Evolutionary conservation across 176 grass and related monocot genomes (phyloP), one percentile per base, ranked within the genome.

Genomic region (Puccinellia tenuiflora): DNA sequence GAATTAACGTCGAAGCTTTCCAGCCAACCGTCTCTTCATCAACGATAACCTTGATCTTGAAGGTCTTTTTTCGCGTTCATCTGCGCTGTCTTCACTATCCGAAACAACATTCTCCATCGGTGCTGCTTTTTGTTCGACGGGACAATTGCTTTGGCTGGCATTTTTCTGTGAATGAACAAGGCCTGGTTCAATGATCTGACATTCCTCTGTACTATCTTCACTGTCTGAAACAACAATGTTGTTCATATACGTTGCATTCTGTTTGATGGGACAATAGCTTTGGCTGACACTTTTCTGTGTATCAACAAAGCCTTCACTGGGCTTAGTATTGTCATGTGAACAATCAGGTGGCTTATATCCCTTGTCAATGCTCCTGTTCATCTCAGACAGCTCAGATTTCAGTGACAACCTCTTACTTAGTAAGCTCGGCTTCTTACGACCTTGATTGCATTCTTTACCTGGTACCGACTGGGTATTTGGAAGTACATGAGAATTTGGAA

Each of bases 41-140:
- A 83, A 80, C 34, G 83, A 86, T 10, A 86, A 45, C 85, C 90
- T 96, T 85, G 90, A 92, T 84, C 77, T 92, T 66, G 82, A 79
- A 83, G 86, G 90, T 57, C 13, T 86, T 54, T 84, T 89, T 55
- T 84, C 76, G 15, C 50, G 8, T 79, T 97, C 92, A 0, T 94
- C 90, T 26, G 79, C 88, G 5, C 92, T 97, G 38, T 91, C 95
- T 83, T 97, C 95, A n/a, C 95, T 94, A 48, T 94, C 95, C 73
- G 86, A 91, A 88, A 97, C 86, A 29, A 86, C 17, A 0, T 56
- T 91, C 53, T 93, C 68, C 33, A 78, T 2, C 48, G 35, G 30
- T 79, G 51, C 61, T 38, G 6, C 3, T 34, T 67, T 75, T 75
- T 68, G 56, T 59, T 83, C 61, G 55, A 37, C n/a, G 15, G 79